Percentiles rank a stretch among this genome's conserved stretches.
Evolutionary conservation across 140 eudicot species (phyloP).

Genomic region (Flaveria floridana): DNA sequence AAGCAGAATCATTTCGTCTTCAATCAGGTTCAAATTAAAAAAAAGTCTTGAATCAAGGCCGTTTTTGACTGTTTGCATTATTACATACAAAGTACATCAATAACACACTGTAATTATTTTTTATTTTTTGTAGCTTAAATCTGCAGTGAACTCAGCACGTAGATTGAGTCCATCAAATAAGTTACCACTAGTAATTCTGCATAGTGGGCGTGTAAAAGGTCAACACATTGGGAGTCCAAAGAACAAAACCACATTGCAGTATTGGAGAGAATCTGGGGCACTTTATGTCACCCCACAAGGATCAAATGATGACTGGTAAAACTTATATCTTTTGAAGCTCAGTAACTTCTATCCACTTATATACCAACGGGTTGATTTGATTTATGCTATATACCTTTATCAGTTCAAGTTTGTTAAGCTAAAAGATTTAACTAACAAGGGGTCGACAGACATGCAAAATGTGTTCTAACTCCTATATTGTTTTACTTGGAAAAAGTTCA

Average conservation of each 20-base stretch:
- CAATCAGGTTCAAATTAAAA: conserved; percentile 45
- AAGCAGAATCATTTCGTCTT: conserved; percentile 51
- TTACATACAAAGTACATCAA: not conserved
- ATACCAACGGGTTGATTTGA: not conserved
- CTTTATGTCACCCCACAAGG: conserved; percentile 85
- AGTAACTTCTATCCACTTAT: not conserved
- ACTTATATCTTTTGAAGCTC: not conserved
- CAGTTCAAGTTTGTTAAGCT: not conserved
- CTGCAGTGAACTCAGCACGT: conserved; percentile 59
- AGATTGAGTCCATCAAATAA: conserved; percentile 61
- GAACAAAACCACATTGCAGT: conserved; percentile 56
- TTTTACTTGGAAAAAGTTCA: not conserved
- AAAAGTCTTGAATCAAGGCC: not conserved
- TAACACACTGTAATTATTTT: not conserved
- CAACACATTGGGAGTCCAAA: conserved; percentile 55
- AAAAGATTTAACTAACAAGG: not conserved
- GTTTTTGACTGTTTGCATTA: not conserved
- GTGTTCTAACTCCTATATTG: not conserved
- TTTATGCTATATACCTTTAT: not conserved
- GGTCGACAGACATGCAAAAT: not conserved
- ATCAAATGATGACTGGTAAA: conserved; percentile 97
- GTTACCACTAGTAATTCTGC: conserved; percentile 78
- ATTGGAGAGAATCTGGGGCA: conserved; percentile 71
- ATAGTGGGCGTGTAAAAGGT: conserved; percentile 55
- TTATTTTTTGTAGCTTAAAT: conserved; percentile 45